Base-by-base conservation (phyloP, 1,284 basidiomycete species). In the Trametes hirsuta region DNA sequence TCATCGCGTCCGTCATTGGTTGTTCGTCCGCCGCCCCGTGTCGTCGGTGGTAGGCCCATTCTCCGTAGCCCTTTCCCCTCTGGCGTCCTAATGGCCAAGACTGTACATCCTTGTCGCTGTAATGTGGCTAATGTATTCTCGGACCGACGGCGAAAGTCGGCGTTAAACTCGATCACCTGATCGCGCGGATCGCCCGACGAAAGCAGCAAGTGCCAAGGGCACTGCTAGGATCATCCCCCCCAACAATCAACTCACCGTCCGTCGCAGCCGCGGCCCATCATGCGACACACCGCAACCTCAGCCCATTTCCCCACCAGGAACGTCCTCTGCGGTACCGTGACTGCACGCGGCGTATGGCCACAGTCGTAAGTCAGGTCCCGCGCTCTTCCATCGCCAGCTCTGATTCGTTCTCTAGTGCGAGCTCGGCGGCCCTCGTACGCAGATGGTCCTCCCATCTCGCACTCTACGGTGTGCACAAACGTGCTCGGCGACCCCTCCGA, bases 91-190 rank as follows among this genome's bases (percentile, higher is more conserved):
- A n/a, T 5, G 2, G 46, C 15, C 46, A 34, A 9, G 34, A 8
- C 44, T 46, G 6, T 30, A 30, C 30, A 35, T 47, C 21, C 21
- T 25, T 4, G 24, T 25, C 10, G 14, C 5, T 15, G 5, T 8
- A 12, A 6, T 35, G 37, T 34, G 53, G 30, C 39, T 4, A 34
- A 45, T 24, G 42, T 22, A 30, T 40, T 25, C 39, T 25, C 45
- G 10, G 37, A 30, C 30, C 30, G 30, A 30, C 35, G 22, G 45
- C n/a, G 35, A 9, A 37, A 24, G 6, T 47, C 54, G 54, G 47
- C 14, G 40, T 21, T 42, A 49, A 42, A 45, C 40, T 57, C 47
- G 55, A 57, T 57, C 55, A 57, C 42, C 35, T 56, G 55, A 50
- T 50, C 55, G 55, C 14, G 52, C 42, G 42, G 55, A n/a, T 9